Evolutionary conservation across 768 basidiomycete species (phyloP).

Genomic region (Strobilomyces confusus): DNA sequence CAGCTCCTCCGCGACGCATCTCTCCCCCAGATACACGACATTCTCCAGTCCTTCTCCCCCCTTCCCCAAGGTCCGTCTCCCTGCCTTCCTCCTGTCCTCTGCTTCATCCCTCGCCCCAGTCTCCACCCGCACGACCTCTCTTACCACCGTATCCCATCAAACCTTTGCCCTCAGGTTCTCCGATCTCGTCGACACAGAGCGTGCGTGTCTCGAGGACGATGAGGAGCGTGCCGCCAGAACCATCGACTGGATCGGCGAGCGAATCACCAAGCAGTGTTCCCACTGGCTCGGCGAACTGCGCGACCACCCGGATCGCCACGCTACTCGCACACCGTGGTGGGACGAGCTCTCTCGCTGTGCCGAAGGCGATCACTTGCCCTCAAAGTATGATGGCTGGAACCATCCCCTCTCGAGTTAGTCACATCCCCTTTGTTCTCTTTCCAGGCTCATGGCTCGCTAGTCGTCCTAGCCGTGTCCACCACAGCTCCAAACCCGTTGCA

Average conservation of each 20-base stretch:
- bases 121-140: conserved; percentile 70
- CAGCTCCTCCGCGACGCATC: conserved; percentile 54
- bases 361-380: conserved; percentile 74
- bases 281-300: conserved; percentile 73
- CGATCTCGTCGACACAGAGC: conserved; percentile 65
- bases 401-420: conserved; percentile 76
- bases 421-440: conserved; percentile 3
- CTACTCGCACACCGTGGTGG: conserved; percentile 75
- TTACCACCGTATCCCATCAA: conserved; percentile 65
- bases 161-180: conserved; percentile 80
- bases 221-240: conserved; percentile 72
- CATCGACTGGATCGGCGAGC: conserved; percentile 83
- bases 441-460: conserved; percentile 36
- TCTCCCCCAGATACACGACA: conserved; percentile 65
- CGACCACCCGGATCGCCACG: conserved; percentile 37
- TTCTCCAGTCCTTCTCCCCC: conserved; percentile 83
- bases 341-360: conserved; percentile 74
- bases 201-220: conserved; percentile 73
- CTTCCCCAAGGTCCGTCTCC: conserved; percentile 65
- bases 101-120: conserved; percentile 42
- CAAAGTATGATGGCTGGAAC: conserved; percentile 76
- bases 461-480: conserved; percentile 79
- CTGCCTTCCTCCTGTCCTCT: background rate
- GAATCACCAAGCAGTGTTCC: conserved; percentile 57
- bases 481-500: conserved; percentile 78